Evolutionary conservation across 2,329 filamentous ascomycete genomes (phyloP), one percentile per base, ranked within the genome.

Genomic region (Sphaerulina vaccinii): DNA sequence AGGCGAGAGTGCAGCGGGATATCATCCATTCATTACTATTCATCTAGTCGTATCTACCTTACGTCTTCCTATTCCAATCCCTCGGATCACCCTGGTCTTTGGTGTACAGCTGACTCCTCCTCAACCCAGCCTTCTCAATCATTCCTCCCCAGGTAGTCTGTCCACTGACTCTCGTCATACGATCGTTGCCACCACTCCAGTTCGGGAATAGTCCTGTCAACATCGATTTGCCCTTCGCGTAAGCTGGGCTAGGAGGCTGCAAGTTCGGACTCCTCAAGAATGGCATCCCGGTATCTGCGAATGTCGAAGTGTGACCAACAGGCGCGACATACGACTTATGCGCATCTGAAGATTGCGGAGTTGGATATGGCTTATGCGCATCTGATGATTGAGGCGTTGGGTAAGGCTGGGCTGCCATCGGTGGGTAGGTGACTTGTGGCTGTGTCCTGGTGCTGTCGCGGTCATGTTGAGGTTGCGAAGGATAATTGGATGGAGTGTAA

Each of bases 91-190:
- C 54, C 11, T 57, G 56, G 37, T 54, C 33, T 16, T 36, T 36
- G 16, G 52, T 49, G 16, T 52, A 46, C 49, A 57, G 37, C 45
- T 57, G 45, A 36, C 54, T 66, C 57, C 48, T 68, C 62, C 41
- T 70, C 65, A 62, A 69, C 9, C 72, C 72, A 6, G 71, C 72
- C 33, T 69, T 60, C 60, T 71, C 70, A 71, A 74, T 74, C 40
- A 74, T 57, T 41, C 67, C 67, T 0, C 68, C 70, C 51, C 73
- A 73, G 3, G 72, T 74, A 3, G 72, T 60, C 27, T 48, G 36
- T 21, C 51, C 48, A n/a, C 56, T 60, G 9, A 51, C 42, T 23
- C 58, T 47, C 48, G 56, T 59, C n/a, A 42, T 24, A 9, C 52
- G 52, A 35, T 59, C 16, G 13, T 40, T 54, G 10, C 56, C 11